A percentile compares a stretch with the other conserved stretches of the same genome.
Evolutionary conservation across 495 filamentous ascomycete species (phyloP).

Genomic region (Xylaria venustula): DNA sequence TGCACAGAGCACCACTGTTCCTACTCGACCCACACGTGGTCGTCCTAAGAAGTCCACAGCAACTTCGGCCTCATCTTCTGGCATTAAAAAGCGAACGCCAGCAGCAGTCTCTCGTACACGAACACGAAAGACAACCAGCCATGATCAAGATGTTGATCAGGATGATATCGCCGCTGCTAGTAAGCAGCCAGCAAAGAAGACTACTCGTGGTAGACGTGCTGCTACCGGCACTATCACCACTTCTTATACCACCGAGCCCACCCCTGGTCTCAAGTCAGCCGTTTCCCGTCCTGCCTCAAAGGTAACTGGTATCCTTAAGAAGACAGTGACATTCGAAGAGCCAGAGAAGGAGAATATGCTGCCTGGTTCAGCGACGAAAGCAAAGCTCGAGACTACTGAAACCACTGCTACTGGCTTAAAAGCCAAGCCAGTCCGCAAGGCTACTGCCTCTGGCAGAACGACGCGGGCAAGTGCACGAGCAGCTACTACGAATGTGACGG

Average conservation of each 20-base stretch:
- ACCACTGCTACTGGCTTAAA: slow-evolving; percentile 35
- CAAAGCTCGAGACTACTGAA: slow-evolving; percentile 27
- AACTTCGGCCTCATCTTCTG: slow-evolving; percentile 9
- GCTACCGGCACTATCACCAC: slow-evolving; percentile 26
- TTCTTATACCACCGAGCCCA: slow-evolving; percentile 34
- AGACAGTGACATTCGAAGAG: slow-evolving; percentile 57
- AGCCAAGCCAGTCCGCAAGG: slow-evolving; percentile 43
- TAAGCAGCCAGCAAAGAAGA: slow-evolving; percentile 35
- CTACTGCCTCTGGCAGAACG: slow-evolving; percentile 21
- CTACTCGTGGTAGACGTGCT: slow-evolving; percentile 35
- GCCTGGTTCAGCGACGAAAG: slow-evolving; percentile 28
- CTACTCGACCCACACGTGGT: slow-evolving; percentile 23
- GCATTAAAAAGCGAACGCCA: slow-evolving; percentile 22
- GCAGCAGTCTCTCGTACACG: slow-evolving; percentile 32
- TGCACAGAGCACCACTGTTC: slow-evolving; percentile 1
- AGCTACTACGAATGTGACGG: slow-evolving; percentile 14
- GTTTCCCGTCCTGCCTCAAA: slow-evolving; percentile 27
- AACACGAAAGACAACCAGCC: slow-evolving; percentile 30
- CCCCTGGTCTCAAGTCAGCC: slow-evolving; percentile 35
- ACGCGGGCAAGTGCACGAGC: slow-evolving; percentile 26
- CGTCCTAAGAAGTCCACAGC: slow-evolving; percentile 20
- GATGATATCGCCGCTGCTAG: slow-evolving; percentile 19
- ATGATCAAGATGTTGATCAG: too few relatives aligned
- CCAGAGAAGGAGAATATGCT: slow-evolving; percentile 56
- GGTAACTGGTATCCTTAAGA: slow-evolving; percentile 36